A percentile compares a stretch with the other conserved stretches of the same genome.
These are phyloP conservation scores for Talaromyces sp. DNA, from an alignment of 2,329 filamentous ascomycete species.

Conservation along the genomic window DNA sequence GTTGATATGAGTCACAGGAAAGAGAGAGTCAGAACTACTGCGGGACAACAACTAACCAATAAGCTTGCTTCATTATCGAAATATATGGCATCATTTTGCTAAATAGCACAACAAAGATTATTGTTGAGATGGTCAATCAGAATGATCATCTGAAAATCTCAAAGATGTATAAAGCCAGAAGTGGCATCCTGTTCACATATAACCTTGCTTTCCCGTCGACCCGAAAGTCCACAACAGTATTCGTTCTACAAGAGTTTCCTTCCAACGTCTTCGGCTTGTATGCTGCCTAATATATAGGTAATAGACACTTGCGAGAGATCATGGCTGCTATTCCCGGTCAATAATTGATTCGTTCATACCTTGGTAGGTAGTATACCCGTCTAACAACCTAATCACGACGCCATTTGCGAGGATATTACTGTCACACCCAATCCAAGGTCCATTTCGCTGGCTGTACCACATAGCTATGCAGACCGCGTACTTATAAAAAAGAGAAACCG, in stretches of 20 bases:
- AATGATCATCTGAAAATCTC: too few species aligned
- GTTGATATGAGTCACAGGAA: background rate
- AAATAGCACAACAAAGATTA: too few species aligned
- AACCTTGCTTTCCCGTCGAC: background rate
- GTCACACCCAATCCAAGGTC: background rate
- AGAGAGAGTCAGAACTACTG: background rate
- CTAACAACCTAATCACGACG: background rate
- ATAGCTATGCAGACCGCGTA: background rate
- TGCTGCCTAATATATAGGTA: too few species aligned
- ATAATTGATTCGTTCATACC: background rate
- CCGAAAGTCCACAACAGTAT: background rate
- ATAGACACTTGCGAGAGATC: background rate
- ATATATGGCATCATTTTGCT: background rate
- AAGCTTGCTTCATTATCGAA: background rate
- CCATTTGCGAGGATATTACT: background rate
- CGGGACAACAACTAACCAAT: background rate
- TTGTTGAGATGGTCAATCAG: background rate
- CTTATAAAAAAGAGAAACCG: background rate
- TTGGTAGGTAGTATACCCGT: too few species aligned
- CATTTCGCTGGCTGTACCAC: background rate
- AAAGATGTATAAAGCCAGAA: too few species aligned
- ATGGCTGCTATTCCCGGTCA: background rate
- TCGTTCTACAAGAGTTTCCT: background rate
- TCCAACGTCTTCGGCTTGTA: too few species aligned
- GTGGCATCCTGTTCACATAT: background rate